Conservation (phyloP, 1,284 basidiomycete species). For the Malassezia equina region DNA sequence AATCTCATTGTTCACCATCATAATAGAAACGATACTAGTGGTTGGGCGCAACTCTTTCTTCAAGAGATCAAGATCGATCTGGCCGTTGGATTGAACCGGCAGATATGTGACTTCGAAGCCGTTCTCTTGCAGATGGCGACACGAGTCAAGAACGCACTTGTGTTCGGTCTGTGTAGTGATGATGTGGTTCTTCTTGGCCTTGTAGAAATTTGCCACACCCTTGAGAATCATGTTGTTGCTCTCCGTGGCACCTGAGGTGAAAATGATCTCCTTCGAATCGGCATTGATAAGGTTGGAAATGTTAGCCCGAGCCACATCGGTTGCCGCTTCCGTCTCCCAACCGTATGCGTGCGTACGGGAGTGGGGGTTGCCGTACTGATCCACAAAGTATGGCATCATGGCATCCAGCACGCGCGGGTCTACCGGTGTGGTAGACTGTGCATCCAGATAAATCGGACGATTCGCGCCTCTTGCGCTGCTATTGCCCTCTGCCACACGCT, state of each 20-base stretch:
- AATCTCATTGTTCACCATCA: conserved; percentile 99
- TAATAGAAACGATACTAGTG: conserved; percentile 79
- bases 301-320: conserved; percentile 82
- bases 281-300: conserved; percentile 86
- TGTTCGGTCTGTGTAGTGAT: conserved; percentile 62
- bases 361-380: conserved; percentile 96
- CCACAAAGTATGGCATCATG: conserved; percentile 91
- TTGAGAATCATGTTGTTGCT: conserved; percentile 98
- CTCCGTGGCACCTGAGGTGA: conserved; percentile 97
- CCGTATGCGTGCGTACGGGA: conserved; percentile 96
- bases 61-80: conserved; percentile 66
- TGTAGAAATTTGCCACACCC: conserved; percentile 76
- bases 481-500: background rate
- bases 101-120: conserved; percentile 97
- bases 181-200: conserved; percentile 53
- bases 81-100: conserved; percentile 76
- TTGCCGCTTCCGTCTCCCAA: conserved; percentile 92
- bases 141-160: conserved; percentile 98
- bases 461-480: conserved; percentile 22
- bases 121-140: conserved; percentile 85
- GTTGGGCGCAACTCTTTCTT: conserved; percentile 72
- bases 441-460: conserved; percentile 46
- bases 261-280: conserved; percentile 87
- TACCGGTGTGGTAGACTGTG: conserved; percentile 74
- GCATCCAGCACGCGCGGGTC: conserved; percentile 94